These are phyloP conservation scores for Arabidopsis hybrid DNA, from an alignment of 441 rosid species.

Conservation along the genomic window DNA sequence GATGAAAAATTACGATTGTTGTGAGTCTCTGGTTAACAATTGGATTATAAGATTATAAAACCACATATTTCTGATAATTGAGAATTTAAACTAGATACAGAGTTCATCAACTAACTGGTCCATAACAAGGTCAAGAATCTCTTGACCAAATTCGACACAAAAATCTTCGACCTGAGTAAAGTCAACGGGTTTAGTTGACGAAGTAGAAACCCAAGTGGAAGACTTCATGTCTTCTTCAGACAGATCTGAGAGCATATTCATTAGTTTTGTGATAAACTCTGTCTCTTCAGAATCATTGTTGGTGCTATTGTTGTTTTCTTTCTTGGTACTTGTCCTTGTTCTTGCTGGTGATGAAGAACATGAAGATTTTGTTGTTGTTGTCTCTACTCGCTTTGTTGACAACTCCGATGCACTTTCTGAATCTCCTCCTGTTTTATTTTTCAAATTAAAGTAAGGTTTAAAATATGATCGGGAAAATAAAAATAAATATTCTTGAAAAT, in stretches of 20 bases:
- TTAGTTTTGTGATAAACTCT: conserved; percentile 47
- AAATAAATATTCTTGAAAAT: conserved; percentile 23
- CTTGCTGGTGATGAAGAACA: conserved; percentile 40
- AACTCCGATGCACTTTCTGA: conserved; percentile 47
- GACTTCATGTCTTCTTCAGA: conserved; percentile 59
- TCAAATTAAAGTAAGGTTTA: conserved; percentile 41
- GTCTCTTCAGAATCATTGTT: conserved; percentile 40
- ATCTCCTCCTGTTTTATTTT: conserved; percentile 45
- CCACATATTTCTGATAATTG: conserved; percentile 16
- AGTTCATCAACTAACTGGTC: conserved; percentile 62
- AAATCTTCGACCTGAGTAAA: conserved; percentile 53
- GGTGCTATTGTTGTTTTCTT: conserved; percentile 25
- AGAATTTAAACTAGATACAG: conserved; percentile 26
- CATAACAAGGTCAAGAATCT: conserved; percentile 61
- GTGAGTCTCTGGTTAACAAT: conserved; percentile 6
- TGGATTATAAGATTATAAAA: conserved; percentile 17
- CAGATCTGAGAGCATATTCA: conserved; percentile 48
- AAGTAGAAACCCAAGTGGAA: conserved; percentile 52
- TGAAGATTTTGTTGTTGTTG: conserved; percentile 36
- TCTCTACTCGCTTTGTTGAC: conserved; percentile 39
- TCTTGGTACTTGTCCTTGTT: conserved; percentile 40
- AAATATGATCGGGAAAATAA: conserved; percentile 9
- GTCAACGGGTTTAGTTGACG: conserved; percentile 44
- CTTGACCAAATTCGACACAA: conserved; percentile 55
- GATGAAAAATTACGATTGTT: neutral